Conservation (phyloP, 208 protist species). For the Wallacemonas collosoma region DNA sequence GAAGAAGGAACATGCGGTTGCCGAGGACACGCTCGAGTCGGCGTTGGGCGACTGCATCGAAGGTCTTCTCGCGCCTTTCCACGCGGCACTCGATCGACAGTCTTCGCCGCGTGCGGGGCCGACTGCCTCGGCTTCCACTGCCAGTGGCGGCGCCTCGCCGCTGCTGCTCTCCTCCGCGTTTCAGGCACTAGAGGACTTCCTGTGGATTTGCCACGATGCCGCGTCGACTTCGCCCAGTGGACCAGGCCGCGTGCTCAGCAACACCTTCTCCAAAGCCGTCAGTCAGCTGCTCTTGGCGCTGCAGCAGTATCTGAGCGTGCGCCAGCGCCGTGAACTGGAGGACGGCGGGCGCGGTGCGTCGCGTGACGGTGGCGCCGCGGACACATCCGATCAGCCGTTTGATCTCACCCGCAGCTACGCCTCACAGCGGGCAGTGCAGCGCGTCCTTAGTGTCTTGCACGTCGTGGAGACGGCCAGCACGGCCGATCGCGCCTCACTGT, state of each 20-base stretch:
- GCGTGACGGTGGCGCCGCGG: background rate
- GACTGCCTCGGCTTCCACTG: background rate
- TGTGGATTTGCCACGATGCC: conserved; percentile 4
- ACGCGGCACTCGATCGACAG: conserved; percentile 34
- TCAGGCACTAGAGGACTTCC: conserved; percentile 29
- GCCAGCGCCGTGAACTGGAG: conserved; percentile 56
- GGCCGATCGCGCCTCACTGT: background rate
- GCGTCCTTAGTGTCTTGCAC: conserved; percentile 50
- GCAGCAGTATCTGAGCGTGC: conserved; percentile 54
- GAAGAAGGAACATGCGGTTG: conserved; percentile 4
- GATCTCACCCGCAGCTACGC: conserved; percentile 51
- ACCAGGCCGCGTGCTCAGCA: conserved; percentile 19
- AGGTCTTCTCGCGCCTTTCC: conserved; percentile 37
- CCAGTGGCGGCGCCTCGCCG: conserved; percentile 25
- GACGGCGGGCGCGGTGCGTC: background rate
- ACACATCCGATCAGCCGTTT: background rate
- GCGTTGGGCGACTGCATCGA: conserved; percentile 37
- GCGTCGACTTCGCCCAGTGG: conserved; percentile 9
- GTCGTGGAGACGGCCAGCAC: background rate
- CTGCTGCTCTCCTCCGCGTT: conserved; percentile 21
- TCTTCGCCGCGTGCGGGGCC: background rate
- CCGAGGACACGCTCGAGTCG: conserved; percentile 18
- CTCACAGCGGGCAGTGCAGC: conserved; percentile 57
- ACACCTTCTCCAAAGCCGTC: conserved; percentile 12
- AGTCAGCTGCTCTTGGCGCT: conserved; percentile 40